A percentile compares a stretch with the other conserved stretches of the same genome.
Evolutionary conservation across 164 flowering plant genomes (phyloP).

Genomic region (Nymphaea thermarum): DNA sequence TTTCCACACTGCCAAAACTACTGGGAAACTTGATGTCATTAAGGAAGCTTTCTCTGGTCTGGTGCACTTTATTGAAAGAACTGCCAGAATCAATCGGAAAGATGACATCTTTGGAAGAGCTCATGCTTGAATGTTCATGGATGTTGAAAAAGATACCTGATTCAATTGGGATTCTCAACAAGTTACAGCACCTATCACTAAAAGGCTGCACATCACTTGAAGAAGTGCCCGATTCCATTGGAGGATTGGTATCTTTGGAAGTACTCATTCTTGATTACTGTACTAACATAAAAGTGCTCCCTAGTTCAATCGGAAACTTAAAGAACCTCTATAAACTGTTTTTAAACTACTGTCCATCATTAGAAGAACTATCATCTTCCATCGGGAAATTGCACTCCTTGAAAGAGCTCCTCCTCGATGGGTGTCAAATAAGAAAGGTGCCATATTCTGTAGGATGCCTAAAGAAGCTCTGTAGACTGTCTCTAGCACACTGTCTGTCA

Average conservation of each 20-base stretch:
- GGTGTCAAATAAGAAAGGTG: neutral
- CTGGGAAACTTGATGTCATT: neutral
- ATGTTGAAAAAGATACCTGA: no score
- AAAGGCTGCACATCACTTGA: neutral
- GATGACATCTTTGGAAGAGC: neutral
- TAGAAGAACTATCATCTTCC: neutral
- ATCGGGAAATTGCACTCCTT: neutral
- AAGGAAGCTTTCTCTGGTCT: neutral
- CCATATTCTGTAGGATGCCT: neutral
- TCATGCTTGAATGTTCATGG: neutral
- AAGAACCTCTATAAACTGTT: neutral
- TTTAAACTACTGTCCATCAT: neutral
- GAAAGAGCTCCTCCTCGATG: neutral
- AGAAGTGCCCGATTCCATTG: neutral
- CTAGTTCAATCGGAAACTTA: neutral
- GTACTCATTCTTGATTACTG: neutral
- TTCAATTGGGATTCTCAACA: no score
- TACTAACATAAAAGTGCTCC: neutral
- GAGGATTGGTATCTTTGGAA: neutral
- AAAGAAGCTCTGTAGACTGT: neutral
- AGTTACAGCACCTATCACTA: no score
- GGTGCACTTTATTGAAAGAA: neutral
- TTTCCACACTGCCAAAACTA: neutral
- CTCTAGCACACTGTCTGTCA: neutral
- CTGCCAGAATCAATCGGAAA: neutral